A percentile compares a stretch with the other conserved stretches of the same genome.
Evolutionary conservation across 306 rosid genomes (phyloP).

Genomic region (Hippophae rhamnoides): DNA sequence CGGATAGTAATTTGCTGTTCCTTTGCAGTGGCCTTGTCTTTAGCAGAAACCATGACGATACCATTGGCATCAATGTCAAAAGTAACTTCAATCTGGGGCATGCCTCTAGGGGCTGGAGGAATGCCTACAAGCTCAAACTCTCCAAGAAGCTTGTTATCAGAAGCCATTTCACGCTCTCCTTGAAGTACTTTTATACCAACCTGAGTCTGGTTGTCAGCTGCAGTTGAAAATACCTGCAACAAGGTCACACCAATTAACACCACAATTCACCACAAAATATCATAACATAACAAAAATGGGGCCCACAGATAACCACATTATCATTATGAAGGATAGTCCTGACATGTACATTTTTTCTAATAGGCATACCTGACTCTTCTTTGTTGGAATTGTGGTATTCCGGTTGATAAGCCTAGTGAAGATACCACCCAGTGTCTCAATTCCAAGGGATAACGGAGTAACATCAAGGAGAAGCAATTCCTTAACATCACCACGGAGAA

Average conservation of each 20-base stretch:
- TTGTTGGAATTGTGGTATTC: conserved; percentile 93
- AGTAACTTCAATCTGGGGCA: conserved; percentile 94
- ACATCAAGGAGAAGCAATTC: conserved; percentile 83
- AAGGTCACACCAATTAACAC: conserved; percentile 6
- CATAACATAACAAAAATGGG: too few relatives aligned
- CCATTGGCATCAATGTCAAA: conserved; percentile 96
- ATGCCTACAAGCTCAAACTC: conserved; percentile 85
- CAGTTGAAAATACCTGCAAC: conserved; percentile 73
- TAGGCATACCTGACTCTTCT: conserved; percentile 70
- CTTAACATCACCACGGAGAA: conserved; percentile 91
- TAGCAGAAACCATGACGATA: conserved; percentile 90
- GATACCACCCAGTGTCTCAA: conserved; percentile 89
- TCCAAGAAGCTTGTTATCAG: conserved; percentile 78
- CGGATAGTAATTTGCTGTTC: conserved; percentile 88
- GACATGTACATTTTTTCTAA: neutral
- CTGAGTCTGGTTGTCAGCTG: conserved; percentile 91
- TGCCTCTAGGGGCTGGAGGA: conserved; percentile 88
- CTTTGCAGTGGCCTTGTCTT: conserved; percentile 82
- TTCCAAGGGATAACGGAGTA: conserved; percentile 88
- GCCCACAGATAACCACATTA: too few relatives aligned
- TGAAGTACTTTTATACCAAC: conserved; percentile 88
- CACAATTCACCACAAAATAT: neutral
- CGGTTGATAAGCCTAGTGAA: conserved; percentile 75
- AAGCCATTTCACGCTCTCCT: conserved; percentile 94
- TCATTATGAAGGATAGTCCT: too few relatives aligned